Conservation (phyloP, 176 grass and related monocot species). For the Hsuehochloa calcarea region DNA sequence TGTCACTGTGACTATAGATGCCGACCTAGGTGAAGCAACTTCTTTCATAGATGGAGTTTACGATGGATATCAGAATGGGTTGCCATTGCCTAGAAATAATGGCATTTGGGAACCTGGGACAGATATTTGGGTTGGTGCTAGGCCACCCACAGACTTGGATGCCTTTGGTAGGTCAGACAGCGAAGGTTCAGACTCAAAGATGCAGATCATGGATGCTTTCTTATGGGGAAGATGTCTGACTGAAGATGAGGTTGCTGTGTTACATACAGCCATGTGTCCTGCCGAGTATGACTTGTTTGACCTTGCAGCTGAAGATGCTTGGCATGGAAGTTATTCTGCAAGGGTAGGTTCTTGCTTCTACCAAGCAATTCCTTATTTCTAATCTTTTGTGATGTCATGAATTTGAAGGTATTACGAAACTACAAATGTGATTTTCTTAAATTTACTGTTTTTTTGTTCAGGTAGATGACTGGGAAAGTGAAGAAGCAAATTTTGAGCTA, state of each 20-base stretch:
- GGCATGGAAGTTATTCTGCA: constrained; percentile 85
- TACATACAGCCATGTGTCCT: constrained; percentile 62
- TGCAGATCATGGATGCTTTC: constrained; percentile 99
- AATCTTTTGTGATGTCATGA: constrained; percentile 24
- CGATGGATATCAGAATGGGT: constrained; percentile 86
- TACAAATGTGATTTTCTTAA: constrained; percentile 22
- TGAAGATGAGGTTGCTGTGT: constrained; percentile 85
- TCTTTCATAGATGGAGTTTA: constrained; percentile 90
- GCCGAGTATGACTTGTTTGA: constrained; percentile 78
- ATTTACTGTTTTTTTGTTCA: constrained; percentile 28
- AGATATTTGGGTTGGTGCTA: constrained; percentile 83
- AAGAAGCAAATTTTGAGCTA: constrained; percentile 77
- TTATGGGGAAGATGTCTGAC: constrained; percentile 90
- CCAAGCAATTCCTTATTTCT: background rate
- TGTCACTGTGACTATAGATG: constrained; percentile 96
- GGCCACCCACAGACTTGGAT: constrained; percentile 91
- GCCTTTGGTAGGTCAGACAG: constrained; percentile 98
- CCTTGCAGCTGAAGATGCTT: constrained; percentile 66
- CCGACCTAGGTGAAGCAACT: constrained; percentile 88
- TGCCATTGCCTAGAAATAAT: constrained; percentile 64
- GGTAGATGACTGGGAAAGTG: constrained; percentile 97
- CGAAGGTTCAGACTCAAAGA: constrained; percentile 92
- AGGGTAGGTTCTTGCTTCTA: constrained; percentile 52
- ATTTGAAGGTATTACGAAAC: constrained; percentile 25
- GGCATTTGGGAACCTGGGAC: constrained; percentile 84